Conservation (phyloP, 495 filamentous ascomycete species). For the Aspergillus bridgeri region DNA sequence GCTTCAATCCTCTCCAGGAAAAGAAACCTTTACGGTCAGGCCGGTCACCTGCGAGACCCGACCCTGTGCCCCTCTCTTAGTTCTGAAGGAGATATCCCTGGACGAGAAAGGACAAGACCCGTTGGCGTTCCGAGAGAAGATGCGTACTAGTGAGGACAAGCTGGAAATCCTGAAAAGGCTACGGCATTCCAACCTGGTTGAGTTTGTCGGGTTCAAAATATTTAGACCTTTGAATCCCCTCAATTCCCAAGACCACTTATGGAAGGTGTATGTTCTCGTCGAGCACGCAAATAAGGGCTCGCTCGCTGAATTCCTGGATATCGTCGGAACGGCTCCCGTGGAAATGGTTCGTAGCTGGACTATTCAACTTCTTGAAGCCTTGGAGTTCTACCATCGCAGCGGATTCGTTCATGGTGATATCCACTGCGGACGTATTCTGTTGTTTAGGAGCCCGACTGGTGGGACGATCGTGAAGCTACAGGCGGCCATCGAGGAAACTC, state of each 20-base stretch:
- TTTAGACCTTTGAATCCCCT: constrained; percentile 33
- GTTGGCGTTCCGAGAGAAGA: constrained; percentile 51
- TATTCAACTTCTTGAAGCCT: constrained; percentile 81
- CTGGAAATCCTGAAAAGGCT: constrained; percentile 70
- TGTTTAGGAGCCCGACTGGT: constrained; percentile 46
- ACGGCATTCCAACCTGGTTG: constrained; percentile 71
- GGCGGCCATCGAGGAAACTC: constrained; percentile 40
- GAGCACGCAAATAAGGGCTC: constrained; percentile 80
- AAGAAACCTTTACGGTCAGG: constrained; percentile 64
- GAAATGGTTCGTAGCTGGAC: constrained; percentile 79
- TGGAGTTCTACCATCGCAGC: constrained; percentile 80
- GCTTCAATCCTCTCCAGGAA: constrained; percentile 52
- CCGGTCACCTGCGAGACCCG: constrained; percentile 54
- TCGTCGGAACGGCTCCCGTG: constrained; percentile 67
- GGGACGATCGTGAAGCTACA: constrained; percentile 44
- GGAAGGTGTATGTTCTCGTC: constrained; percentile 79
- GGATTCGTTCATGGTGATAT: constrained; percentile 78
- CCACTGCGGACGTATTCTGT: constrained; percentile 70
- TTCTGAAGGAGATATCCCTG: constrained; percentile 58
- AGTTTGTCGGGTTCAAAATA: constrained; percentile 80
- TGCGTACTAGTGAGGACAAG: constrained; percentile 64
- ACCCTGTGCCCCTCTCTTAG: constrained; percentile 54
- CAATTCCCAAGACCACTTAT: constrained; percentile 40
- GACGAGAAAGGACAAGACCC: constrained; percentile 35
- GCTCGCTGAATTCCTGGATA: constrained; percentile 73